phyloP scores from a whole-genome alignment of 352 stramenopile genomes.

The Pythium scleroteichum region DNA sequence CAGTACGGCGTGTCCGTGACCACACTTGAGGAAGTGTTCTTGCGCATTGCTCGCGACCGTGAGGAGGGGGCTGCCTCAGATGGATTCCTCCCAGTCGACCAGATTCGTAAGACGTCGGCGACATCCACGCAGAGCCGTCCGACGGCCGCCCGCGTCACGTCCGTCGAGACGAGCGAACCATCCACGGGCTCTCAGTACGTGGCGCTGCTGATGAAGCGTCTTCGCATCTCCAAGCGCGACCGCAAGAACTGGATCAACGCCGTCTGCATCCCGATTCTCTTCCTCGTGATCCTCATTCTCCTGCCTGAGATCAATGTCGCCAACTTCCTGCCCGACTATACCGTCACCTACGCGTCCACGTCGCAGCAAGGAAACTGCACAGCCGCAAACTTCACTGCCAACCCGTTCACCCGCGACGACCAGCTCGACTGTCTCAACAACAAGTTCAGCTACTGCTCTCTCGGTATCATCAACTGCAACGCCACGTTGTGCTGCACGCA shows the following conservation, averaged over 20 bases:
- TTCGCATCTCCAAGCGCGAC: constrained; percentile 64
- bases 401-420: constrained; percentile 9
- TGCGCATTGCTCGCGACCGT: constrained; percentile 68
- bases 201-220: constrained; percentile 53
- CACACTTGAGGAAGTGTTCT: constrained; percentile 99
- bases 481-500: constrained; percentile 43
- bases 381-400: constrained; percentile 20
- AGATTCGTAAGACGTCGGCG: constrained; percentile 40
- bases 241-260: constrained; percentile 62
- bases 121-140: constrained; percentile 38
- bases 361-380: constrained; percentile 29
- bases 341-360: constrained; percentile 4
- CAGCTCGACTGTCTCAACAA: constrained; percentile 10
- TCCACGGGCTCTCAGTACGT: constrained; percentile 48
- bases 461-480: constrained; percentile 52
- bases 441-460: constrained; percentile 44
- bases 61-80: constrained; percentile 92
- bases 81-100: constrained; percentile 90
- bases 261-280: constrained; percentile 52
- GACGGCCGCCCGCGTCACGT: constrained; percentile 49
- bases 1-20: constrained; percentile 88
- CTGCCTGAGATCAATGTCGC: constrained; percentile 62
- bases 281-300: constrained; percentile 24
- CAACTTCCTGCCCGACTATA: constrained; percentile 44
- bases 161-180: constrained; percentile 28